Evolutionary conservation across 208 protist species (phyloP).

Genomic region (Leishmania tarentolae): DNA sequence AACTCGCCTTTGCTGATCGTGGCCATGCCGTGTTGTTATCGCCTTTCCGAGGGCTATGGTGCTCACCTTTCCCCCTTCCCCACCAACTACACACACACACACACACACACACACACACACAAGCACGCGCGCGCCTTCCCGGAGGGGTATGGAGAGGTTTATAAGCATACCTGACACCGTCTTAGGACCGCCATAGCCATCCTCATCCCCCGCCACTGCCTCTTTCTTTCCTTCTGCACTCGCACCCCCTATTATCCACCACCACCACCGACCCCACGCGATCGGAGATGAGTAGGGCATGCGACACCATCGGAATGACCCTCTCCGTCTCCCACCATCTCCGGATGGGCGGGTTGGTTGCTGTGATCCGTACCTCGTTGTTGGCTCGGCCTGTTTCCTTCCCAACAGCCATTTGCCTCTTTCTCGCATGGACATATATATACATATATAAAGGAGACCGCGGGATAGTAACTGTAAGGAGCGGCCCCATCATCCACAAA

Average conservation of each 20-base stretch:
- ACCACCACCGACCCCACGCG: neutral
- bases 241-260: neutral
- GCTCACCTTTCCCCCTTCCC: neutral
- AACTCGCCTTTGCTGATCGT: neutral
- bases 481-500: neutral
- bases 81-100: neutral
- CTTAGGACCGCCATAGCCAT: neutral
- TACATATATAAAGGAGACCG: neutral
- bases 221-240: constrained; percentile 2
- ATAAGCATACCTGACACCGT: neutral
- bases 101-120: neutral
- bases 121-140: neutral
- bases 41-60: neutral
- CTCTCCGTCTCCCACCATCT: neutral
- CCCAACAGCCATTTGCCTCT: neutral
- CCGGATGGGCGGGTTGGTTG: neutral
- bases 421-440: neutral
- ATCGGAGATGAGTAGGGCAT: neutral
- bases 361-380: neutral
- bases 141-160: neutral
- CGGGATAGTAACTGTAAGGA: neutral
- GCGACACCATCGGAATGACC: neutral
- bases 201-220: neutral
- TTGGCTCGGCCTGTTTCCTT: neutral
- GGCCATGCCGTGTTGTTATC: neutral